Conservation (phyloP, 768 basidiomycete genomes). For the Russula virescens region DNA sequence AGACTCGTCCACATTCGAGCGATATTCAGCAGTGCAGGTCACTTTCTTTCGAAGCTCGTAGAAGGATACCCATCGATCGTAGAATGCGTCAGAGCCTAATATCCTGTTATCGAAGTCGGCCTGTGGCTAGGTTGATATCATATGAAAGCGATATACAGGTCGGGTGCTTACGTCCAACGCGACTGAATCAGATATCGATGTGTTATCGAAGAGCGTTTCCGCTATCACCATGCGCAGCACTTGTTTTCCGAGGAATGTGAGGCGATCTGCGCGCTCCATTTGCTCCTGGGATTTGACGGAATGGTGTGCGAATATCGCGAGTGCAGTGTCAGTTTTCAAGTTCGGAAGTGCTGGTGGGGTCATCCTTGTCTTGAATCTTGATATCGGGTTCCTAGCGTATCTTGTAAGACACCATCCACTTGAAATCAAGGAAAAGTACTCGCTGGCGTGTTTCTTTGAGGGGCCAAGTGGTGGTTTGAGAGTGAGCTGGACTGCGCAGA, state of each 20-base stretch:
- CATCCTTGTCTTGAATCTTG: slow-evolving; percentile 4
- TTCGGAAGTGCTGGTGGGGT: slow-evolving; percentile 10
- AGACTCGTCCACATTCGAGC: neutral
- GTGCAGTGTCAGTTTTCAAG: slow-evolving; percentile 26
- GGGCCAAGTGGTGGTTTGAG: no score
- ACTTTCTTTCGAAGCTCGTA: slow-evolving; percentile 21
- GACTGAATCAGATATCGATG: slow-evolving; percentile 43
- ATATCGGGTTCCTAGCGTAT: neutral
- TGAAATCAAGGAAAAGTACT: no score
- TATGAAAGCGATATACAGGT: neutral
- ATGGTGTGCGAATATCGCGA: slow-evolving; percentile 66
- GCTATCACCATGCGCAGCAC: slow-evolving; percentile 46
- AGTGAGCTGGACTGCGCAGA: no score
- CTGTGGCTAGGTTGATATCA: neutral
- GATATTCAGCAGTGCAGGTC: slow-evolving; percentile 4
- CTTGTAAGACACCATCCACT: neutral
- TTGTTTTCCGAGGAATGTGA: slow-evolving; percentile 45
- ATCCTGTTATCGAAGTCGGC: neutral
- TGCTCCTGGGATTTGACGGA: slow-evolving; percentile 43
- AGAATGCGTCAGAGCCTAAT: neutral
- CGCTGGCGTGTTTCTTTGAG: no score
- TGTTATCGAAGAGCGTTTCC: slow-evolving; percentile 41
- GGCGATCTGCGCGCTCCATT: slow-evolving; percentile 45
- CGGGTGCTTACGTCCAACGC: slow-evolving; percentile 48
- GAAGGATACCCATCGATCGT: slow-evolving; percentile 19